A percentile compares a stretch with the other conserved stretches of the same genome.
Evolutionary conservation across 208 protist genomes (phyloP).

Genomic region (Strigomonas culicis): DNA sequence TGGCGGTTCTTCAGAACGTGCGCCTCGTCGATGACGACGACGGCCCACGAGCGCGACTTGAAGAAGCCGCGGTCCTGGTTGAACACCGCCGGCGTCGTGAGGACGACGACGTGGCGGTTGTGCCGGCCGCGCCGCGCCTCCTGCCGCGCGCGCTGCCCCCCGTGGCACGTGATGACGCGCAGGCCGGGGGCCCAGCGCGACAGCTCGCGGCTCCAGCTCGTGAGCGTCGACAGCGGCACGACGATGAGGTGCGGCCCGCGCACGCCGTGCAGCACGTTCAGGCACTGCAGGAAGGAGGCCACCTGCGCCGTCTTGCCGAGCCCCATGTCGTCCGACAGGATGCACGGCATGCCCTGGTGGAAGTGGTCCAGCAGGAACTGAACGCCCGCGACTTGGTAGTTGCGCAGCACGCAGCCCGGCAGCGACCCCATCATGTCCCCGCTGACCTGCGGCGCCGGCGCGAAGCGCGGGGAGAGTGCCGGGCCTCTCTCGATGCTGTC

Average conservation of each 20-base stretch:
- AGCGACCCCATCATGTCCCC: constrained; percentile 22
- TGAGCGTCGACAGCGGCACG: constrained; percentile 94
- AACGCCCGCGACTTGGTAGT: constrained; percentile 96
- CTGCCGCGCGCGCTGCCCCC: constrained; percentile 45
- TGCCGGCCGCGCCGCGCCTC: constrained; percentile 24
- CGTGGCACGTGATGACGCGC: constrained; percentile 91
- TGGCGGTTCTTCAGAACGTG: constrained; percentile 93
- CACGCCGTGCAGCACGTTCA: constrained; percentile 60
- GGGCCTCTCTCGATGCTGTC: constrained; percentile 25
- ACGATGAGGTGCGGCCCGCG: constrained; percentile 96
- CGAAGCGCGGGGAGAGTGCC: constrained; percentile 25
- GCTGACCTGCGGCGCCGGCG: constrained; percentile 25
- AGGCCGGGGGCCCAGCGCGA: constrained; percentile 89
- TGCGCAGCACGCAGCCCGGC: constrained; percentile 65
- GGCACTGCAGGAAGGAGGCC: constrained; percentile 84
- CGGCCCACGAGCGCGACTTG: constrained; percentile 87
- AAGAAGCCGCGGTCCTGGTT: constrained; percentile 80
- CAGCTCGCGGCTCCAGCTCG: constrained; percentile 92
- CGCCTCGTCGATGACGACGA: constrained; percentile 96
- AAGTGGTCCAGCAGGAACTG: constrained; percentile 93
- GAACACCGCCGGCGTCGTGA: constrained; percentile 95
- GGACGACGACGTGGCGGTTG: constrained; percentile 86
- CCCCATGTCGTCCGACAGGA: constrained; percentile 97
- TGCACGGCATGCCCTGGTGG: constrained; percentile 78
- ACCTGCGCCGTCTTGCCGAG: constrained; percentile 98